Conservation (phyloP, 176 grass and related monocot species). For the Ensete ventricosum region DNA sequence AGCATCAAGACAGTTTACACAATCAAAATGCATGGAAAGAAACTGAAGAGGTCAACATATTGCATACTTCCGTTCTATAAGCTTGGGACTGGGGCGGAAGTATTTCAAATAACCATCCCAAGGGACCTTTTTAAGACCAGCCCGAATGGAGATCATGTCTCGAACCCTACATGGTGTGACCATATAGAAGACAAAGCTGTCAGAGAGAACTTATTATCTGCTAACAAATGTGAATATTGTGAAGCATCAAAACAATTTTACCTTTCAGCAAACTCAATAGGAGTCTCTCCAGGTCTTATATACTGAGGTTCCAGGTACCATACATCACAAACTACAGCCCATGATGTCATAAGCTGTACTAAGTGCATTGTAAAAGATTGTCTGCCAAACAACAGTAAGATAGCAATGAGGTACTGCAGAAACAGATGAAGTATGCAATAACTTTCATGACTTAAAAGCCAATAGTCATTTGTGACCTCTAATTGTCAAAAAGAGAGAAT, state of each 20-base stretch:
- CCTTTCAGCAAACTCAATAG: conserved; percentile 98
- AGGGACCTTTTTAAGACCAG: conserved; percentile 91
- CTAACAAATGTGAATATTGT: neutral
- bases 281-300: conserved; percentile 59
- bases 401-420: conserved; percentile 12
- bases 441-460: neutral
- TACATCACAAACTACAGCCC: conserved; percentile 99
- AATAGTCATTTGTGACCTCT: too few relatives aligned
- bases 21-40: neutral
- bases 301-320: conserved; percentile 98
- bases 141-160: conserved; percentile 92
- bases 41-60: neutral
- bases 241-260: conserved; percentile 20
- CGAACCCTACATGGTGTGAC: conserved; percentile 53
- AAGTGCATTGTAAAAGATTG: conserved; percentile 96
- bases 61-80: conserved; percentile 83
- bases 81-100: conserved; percentile 90
- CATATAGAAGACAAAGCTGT: neutral
- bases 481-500: too few relatives aligned
- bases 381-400: conserved; percentile 29
- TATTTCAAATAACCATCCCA: conserved; percentile 99
- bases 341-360: conserved; percentile 82
- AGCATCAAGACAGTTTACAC: neutral
- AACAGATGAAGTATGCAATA: neutral
- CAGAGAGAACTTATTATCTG: neutral